Percentiles rank a stretch among this genome's conserved stretches.
phyloP scores from a whole-genome alignment of 352 stramenopile species.

The Phytophthora rubi region DNA sequence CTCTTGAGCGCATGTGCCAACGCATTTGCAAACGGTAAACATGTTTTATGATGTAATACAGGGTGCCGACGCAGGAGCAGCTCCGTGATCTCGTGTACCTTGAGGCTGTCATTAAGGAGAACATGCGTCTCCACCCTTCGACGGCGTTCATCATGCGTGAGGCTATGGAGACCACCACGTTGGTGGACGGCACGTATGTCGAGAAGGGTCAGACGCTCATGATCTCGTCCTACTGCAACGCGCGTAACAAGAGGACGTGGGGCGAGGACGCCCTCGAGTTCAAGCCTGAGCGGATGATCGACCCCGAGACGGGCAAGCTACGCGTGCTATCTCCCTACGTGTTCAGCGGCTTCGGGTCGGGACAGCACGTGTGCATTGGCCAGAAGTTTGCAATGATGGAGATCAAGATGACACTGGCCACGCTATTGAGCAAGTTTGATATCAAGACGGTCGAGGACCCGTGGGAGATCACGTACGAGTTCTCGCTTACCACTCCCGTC shows the following conservation, averaged over 20 bases:
- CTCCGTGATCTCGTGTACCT: slow-evolving; percentile 64
- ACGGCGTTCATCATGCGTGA: slow-evolving; percentile 63
- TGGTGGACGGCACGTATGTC: slow-evolving; percentile 39
- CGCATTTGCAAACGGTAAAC: too few relatives aligned
- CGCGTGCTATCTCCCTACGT: slow-evolving; percentile 30
- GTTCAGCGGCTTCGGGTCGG: slow-evolving; percentile 54
- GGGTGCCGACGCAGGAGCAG: slow-evolving; percentile 49
- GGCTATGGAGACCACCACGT: slow-evolving; percentile 40
- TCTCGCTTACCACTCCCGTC: slow-evolving; percentile 51
- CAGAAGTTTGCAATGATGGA: slow-evolving; percentile 60
- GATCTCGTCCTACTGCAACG: slow-evolving; percentile 41
- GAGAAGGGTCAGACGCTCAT: slow-evolving; percentile 36
- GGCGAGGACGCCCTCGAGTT: slow-evolving; percentile 56
- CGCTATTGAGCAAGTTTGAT: slow-evolving; percentile 56
- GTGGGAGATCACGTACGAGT: slow-evolving; percentile 53
- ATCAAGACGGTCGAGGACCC: slow-evolving; percentile 54
- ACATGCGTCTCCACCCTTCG: slow-evolving; percentile 67
- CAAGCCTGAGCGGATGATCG: slow-evolving; percentile 72
- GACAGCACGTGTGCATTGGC: slow-evolving; percentile 66
- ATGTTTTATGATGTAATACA: too few relatives aligned
- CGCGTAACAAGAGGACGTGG: slow-evolving; percentile 49
- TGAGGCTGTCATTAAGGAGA: slow-evolving; percentile 66
- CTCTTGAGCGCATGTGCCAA: too few relatives aligned
- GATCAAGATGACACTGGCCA: slow-evolving; percentile 64
- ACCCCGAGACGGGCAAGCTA: slow-evolving; percentile 44